Conservation (phyloP, 139 green algal genomes). For the Chloropicon primus region DNA sequence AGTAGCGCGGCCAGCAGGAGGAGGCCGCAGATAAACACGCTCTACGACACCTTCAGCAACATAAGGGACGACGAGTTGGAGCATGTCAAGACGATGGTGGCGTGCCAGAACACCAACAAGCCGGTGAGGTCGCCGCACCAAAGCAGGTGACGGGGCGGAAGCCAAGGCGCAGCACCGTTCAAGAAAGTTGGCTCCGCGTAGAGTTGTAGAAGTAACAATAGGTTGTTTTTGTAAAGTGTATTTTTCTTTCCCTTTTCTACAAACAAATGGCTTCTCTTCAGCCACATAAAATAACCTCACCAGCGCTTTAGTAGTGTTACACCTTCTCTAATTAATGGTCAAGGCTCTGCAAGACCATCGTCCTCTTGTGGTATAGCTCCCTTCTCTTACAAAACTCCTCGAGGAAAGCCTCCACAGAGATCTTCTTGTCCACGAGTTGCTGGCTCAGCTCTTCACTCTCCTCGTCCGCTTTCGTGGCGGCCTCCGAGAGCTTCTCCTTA, state of each 20-base stretch:
- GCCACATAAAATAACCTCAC: no score
- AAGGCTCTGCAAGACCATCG: background rate
- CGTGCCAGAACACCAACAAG: slow-evolving; percentile 45
- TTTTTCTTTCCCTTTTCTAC: no score
- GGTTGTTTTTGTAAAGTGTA: no score
- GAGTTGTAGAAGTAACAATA: no score
- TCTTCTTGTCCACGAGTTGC: background rate
- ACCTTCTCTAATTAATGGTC: no score
- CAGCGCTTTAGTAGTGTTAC: no score
- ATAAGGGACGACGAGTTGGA: slow-evolving; percentile 84
- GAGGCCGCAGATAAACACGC: background rate
- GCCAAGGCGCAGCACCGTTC: no score
- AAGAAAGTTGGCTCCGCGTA: no score
- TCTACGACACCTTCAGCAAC: slow-evolving; percentile 53
- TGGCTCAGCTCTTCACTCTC: background rate
- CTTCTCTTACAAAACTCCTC: background rate
- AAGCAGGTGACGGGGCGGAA: no score
- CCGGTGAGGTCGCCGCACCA: slow-evolving; percentile 11
- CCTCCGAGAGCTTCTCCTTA: background rate
- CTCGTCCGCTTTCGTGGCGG: background rate
- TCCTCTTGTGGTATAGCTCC: background rate
- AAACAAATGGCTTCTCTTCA: no score
- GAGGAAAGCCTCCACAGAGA: background rate
- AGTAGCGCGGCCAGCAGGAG: background rate
- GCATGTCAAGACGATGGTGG: slow-evolving; percentile 86